A percentile compares a stretch with the other conserved stretches of the same genome.
phyloP scores from a whole-genome alignment of 2,329 filamentous ascomycete species.

The Exserohilum rostratum region DNA sequence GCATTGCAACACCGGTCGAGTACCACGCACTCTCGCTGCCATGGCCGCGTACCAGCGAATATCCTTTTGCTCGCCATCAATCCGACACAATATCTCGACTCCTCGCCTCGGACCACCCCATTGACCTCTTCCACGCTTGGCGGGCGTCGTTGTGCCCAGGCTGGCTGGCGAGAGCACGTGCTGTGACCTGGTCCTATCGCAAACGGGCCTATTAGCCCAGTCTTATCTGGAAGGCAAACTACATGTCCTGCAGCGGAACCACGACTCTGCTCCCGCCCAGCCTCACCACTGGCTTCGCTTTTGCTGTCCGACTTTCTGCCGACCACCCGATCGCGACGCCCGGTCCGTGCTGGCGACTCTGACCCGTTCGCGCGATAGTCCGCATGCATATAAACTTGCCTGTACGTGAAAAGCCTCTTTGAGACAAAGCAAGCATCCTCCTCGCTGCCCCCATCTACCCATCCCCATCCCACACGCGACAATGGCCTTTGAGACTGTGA shows the following conservation, averaged over 20 bases:
- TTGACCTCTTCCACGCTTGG: neutral
- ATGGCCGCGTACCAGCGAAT: neutral
- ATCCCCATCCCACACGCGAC: conserved; percentile 8
- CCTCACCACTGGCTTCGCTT: conserved; percentile 9
- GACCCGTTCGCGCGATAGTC: conserved; percentile 3
- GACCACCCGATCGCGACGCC: conserved; percentile 9
- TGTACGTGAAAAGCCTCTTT: neutral
- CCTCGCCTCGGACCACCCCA: too few species aligned
- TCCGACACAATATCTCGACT: too few species aligned
- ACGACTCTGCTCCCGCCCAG: conserved; percentile 10
- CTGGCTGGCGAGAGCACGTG: conserved; percentile 24
- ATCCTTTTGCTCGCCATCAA: neutral
- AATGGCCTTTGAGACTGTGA: conserved; percentile 57
- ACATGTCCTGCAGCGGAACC: conserved; percentile 35
- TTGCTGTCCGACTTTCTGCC: conserved; percentile 16
- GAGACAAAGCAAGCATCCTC: conserved; percentile 4
- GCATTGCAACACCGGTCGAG: neutral
- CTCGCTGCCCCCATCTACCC: conserved; percentile 4
- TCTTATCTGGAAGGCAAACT: conserved; percentile 38
- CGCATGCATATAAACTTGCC: conserved; percentile 11
- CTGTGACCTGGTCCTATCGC: conserved; percentile 28
- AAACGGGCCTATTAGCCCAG: conserved; percentile 28
- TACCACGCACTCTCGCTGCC: neutral
- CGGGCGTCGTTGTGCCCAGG: neutral
- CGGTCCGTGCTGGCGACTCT: conserved; percentile 2